Conservation (phyloP, 2,329 filamentous ascomycete species). For the Neofusicoccum kwambonambiense region DNA sequence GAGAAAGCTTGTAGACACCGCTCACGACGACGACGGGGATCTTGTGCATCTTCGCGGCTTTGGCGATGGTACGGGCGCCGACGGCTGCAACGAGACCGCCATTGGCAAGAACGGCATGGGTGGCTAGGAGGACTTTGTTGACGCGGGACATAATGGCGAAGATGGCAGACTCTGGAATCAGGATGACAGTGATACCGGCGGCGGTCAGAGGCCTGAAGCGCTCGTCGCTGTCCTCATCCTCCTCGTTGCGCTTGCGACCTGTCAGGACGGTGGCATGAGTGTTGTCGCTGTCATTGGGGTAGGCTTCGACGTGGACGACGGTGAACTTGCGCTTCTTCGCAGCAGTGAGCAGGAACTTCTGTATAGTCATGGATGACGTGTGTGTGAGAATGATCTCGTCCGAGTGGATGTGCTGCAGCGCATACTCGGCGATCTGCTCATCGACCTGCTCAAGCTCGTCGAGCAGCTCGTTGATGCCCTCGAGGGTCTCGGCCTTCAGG, state of each 20-base stretch:
- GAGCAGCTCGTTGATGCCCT: constrained; percentile 92
- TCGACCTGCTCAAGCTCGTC: constrained; percentile 93
- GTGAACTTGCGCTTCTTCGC: constrained; percentile 90
- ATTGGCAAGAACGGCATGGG: constrained; percentile 83
- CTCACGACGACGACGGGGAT: constrained; percentile 85
- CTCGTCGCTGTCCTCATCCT: constrained; percentile 51
- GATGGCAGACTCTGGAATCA: constrained; percentile 79
- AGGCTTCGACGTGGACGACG: constrained; percentile 76
- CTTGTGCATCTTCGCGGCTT: constrained; percentile 77
- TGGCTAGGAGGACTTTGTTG: constrained; percentile 90
- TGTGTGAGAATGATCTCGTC: constrained; percentile 91
- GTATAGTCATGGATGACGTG: constrained; percentile 80
- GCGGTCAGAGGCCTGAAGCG: constrained; percentile 76
- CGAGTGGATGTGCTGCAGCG: constrained; percentile 88
- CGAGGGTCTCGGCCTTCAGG: constrained; percentile 84
- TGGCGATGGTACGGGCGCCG: constrained; percentile 79
- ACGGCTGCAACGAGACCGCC: constrained; percentile 81
- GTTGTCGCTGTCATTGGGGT: constrained; percentile 65
- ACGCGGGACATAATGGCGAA: constrained; percentile 94
- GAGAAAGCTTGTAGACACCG: constrained; percentile 91
- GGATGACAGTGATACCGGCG: constrained; percentile 77
- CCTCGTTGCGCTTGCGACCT: constrained; percentile 47
- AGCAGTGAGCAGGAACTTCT: constrained; percentile 84
- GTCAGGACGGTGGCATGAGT: constrained; percentile 62
- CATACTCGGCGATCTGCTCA: constrained; percentile 85